Base-by-base conservation (phyloP, 2,329 filamentous ascomycete species). In the Alternaria brassicae region DNA sequence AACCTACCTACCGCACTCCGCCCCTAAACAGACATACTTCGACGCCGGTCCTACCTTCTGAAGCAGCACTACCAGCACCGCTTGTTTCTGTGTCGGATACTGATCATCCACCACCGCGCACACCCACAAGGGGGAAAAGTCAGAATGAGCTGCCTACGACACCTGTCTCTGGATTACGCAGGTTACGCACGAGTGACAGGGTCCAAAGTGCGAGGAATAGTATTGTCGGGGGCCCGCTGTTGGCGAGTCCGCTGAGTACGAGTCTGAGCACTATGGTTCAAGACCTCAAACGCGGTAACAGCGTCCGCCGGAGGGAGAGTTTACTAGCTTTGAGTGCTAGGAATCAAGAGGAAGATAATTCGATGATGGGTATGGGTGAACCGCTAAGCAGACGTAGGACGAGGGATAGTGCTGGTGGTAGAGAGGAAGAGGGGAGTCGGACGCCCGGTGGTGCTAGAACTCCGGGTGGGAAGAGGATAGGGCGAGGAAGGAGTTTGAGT, bases 261-360 rank as follows among this genome's bases (percentile, higher is more conserved):
- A 84, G 84, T 1, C 79, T 91, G 15, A 86, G 82, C 70, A 88
- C 85, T 1, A 84, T 90, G 47, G 86, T 90, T 6, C 88, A 87
- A 8, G 88, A 90, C 63, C 84, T 86, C 21, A 79, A 89, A 25
- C 83, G 87, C n/a, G 83, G 85, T 15, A 84, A 85, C 13, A 62
- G 56, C 44, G 15, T 69, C 0, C 45, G 68, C 19, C 17, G 50
- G 9, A 2, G 41, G 28, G 36, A 42, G 9, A 52, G 49, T 10
- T 41, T 44, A n/a, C 58, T 49, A 23, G 61, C 56, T 1, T 32
- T 75, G 0, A 66, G 65, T 2, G 59, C 58, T 2, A 28, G 44
- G 8, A 15, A 15, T 10, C 9, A 40, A 3, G 67, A 70, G 47
- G 63, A 51, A 4, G 57, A 45, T n/a, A 37, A 17, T 3, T 6